A percentile compares a stretch with the other conserved stretches of the same genome.
Conservation (phyloP, 1,284 basidiomycete species). For the Sanghuangporus sanghuang region DNA sequence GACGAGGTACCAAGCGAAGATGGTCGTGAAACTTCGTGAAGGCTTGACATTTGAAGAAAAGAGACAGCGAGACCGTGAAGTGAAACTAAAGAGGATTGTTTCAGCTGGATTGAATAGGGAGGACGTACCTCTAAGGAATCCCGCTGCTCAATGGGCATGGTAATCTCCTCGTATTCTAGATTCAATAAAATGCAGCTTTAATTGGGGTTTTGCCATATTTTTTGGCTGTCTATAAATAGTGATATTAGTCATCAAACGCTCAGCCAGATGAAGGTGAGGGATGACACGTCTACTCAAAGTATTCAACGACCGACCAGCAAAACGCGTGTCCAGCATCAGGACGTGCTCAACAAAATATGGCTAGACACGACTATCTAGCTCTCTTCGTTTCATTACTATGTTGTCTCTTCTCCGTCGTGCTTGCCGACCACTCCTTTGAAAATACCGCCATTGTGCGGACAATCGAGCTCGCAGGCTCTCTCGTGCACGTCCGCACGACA, state of each 20-base stretch:
- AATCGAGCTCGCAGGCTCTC: conserved; percentile 82
- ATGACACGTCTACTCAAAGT: conserved; percentile 1
- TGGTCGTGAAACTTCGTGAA: conserved; percentile 79
- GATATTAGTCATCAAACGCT: conserved; percentile 19
- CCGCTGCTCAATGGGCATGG: conserved; percentile 78
- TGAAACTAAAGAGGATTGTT: conserved; percentile 71
- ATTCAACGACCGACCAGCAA: background rate
- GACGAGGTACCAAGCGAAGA: conserved; percentile 70
- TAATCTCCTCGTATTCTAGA: conserved; percentile 36
- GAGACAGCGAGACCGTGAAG: conserved; percentile 54
- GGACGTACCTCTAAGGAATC: conserved; percentile 74
- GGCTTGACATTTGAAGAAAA: conserved; percentile 78
- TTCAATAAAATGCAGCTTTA: background rate
- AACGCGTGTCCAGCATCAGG: background rate
- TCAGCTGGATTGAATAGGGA: conserved; percentile 77
- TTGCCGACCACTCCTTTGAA: conserved; percentile 57
- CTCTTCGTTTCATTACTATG: conserved; percentile 25
- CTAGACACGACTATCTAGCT: conserved; percentile 27
- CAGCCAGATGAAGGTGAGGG: conserved; percentile 18
- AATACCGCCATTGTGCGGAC: conserved; percentile 85
- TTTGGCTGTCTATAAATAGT: background rate
- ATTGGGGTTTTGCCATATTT: background rate
- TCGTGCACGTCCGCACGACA: conserved; percentile 82
- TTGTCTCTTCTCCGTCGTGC: conserved; percentile 26
- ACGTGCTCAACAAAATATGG: conserved; percentile 23